These are phyloP conservation scores for Pythium dissimile DNA, from an alignment of 352 stramenopile species.

Conservation along the genomic window DNA sequence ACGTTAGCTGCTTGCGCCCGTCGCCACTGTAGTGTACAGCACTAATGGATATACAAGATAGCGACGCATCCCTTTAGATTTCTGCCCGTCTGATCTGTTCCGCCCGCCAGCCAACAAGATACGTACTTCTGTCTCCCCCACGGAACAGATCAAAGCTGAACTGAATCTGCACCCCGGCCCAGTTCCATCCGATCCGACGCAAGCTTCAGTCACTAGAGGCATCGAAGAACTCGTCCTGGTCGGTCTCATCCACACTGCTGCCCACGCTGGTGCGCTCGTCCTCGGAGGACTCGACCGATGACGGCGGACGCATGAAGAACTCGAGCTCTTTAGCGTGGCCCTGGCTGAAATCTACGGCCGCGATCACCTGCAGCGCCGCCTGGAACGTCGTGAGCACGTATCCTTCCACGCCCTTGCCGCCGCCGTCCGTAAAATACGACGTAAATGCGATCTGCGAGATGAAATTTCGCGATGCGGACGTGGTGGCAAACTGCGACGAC, in stretches of 20 bases:
- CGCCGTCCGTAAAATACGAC: conserved; percentile 71
- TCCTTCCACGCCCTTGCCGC: conserved; percentile 69
- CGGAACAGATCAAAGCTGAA: no score
- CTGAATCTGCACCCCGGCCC: no score
- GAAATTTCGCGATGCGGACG: conserved; percentile 29
- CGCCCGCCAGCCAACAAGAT: neutral
- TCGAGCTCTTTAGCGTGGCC: conserved; percentile 53
- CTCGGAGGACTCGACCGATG: conserved; percentile 1
- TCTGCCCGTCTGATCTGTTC: neutral
- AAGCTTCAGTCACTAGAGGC: no score
- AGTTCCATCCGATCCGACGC: neutral
- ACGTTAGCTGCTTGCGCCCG: neutral
- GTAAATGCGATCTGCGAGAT: conserved; percentile 73
- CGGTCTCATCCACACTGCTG: conserved; percentile 15
- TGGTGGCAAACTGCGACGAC: conserved; percentile 17
- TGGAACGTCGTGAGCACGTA: conserved; percentile 80
- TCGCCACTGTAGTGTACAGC: no score
- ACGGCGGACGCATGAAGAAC: conserved; percentile 25
- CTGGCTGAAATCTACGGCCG: conserved; percentile 51
- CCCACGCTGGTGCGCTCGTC: conserved; percentile 12
- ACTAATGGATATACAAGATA: conserved; percentile 9
- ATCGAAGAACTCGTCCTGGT: conserved; percentile 56
- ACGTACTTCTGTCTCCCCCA: no score
- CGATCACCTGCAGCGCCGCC: conserved; percentile 64
- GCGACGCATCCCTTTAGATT: neutral